A percentile compares a stretch with the other conserved stretches of the same genome.
Evolutionary conservation across 495 filamentous ascomycete species (phyloP).

Genomic region (Amorphotheca resinae): DNA sequence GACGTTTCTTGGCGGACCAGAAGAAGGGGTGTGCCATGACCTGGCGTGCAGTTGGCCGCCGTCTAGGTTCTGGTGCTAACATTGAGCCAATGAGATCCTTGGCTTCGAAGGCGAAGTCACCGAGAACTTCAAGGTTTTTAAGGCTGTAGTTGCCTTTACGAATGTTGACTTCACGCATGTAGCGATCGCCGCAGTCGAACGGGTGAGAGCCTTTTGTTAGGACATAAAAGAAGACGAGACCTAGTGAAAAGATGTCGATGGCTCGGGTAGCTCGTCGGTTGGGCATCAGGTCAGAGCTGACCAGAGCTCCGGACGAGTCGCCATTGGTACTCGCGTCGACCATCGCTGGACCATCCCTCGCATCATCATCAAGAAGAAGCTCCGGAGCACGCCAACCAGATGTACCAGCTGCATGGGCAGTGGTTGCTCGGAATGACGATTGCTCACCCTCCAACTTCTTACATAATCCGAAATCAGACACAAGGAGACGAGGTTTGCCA

Average conservation of each 20-base stretch:
- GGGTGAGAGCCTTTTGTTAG: conserved; percentile 85
- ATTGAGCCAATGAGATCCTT: conserved; percentile 75
- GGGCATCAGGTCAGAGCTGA: conserved; percentile 32
- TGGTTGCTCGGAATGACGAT: conserved; percentile 88
- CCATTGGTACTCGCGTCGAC: conserved; percentile 22
- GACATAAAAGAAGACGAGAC: conserved; percentile 94
- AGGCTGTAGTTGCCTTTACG: conserved; percentile 74
- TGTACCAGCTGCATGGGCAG: conserved; percentile 85
- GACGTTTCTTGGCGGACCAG: conserved; percentile 76
- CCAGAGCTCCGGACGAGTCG: conserved; percentile 28
- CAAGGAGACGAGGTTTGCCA: conserved; percentile 63
- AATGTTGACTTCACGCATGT: conserved; percentile 93
- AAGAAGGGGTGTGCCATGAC: conserved; percentile 94
- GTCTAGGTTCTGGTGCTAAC: conserved; percentile 59
- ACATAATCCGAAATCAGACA: conserved; percentile 95
- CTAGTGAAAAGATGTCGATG: conserved; percentile 93
- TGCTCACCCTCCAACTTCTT: conserved; percentile 96
- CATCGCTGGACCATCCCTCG: conserved; percentile 13
- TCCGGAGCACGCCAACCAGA: conserved; percentile 95
- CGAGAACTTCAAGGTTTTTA: conserved; percentile 53
- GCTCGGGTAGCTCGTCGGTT: conserved; percentile 81
- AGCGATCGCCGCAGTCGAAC: conserved; percentile 84
- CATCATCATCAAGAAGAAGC: conserved; percentile 69
- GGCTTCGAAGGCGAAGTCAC: conserved; percentile 76
- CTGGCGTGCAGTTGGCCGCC: conserved; percentile 55